Base-by-base conservation (phyloP, 177 flowering plant species). In the Telopea speciosissima region DNA sequence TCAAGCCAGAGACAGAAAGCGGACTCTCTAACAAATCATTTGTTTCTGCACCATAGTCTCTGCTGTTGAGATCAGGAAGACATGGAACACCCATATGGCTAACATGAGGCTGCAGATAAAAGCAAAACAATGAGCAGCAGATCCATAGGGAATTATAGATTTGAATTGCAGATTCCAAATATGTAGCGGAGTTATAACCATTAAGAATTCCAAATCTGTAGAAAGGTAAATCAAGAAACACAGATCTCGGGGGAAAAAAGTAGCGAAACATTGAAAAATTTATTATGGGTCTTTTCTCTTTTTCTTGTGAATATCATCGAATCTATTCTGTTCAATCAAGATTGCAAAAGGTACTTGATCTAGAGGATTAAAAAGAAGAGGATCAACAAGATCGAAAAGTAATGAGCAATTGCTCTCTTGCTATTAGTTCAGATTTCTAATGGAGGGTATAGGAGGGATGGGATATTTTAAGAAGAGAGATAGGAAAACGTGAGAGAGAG, bases 11-110 rank as follows among this genome's bases (percentile, higher is more conserved):
- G n/a, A 73, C 74, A 62, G 85, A 80, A 70, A 68, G 66, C 28
- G 88, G 86, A 61, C 86, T 83, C 72, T 73, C 77, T 31, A 69
- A 60, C 21, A 73, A 76, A 72, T 85, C 86, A 73, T 78, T 84
- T 23, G 75, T 59, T 22, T 80, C 90, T 72, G 74, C 60, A 52
- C 73, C 83, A 79, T 71, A 60, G 12, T 59, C 76, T 71, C 76
- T 68, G 60, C 70, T 68, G 62, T 65, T 75, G 11, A 68, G 74
- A 70, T 75, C 78, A 73, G 72, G 71, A 58, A 69, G 69, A 74
- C 78, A 73, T 5, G 83, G 78, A 6, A 68, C 64, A 13, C 72
- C 82, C 12, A 64, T 69, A 74, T 82, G 83, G 44, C 82, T 79
- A 60, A 26, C 70, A 16, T 79, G 81, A 72, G 78, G 67, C 92